A percentile compares a stretch with the other conserved stretches of the same genome.
These are phyloP conservation scores for Tolypocladium capitatum DNA, from an alignment of 2,329 filamentous ascomycete species.

Conservation along the genomic window DNA sequence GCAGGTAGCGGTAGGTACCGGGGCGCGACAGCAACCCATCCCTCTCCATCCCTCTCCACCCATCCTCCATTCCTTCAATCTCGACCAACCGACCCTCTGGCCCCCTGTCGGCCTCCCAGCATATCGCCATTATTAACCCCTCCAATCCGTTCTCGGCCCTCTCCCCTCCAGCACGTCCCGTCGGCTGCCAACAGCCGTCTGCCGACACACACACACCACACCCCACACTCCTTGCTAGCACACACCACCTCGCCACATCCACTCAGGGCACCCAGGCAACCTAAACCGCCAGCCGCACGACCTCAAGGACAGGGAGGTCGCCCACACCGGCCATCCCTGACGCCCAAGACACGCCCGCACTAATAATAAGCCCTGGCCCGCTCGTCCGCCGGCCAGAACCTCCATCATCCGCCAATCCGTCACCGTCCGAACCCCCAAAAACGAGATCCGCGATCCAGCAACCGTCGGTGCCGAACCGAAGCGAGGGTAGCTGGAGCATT, in stretches of 20 bases:
- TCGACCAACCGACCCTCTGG: background rate
- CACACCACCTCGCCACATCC: background rate
- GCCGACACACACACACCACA: background rate
- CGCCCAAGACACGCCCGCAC: background rate
- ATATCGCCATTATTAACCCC: background rate
- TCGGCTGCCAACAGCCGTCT: background rate
- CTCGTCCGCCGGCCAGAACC: background rate
- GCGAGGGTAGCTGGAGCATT: background rate
- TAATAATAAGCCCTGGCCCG: background rate
- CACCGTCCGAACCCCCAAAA: background rate
- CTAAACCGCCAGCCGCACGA: background rate
- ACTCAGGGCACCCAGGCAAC: background rate
- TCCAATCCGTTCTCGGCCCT: background rate
- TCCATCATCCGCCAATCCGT: background rate
- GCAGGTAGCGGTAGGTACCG: no score
- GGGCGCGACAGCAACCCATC: no score
- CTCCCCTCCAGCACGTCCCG: background rate
- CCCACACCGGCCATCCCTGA: background rate
- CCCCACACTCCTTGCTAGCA: no score
- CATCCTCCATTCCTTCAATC: background rate
- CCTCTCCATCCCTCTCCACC: no score
- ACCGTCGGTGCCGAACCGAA: no score
- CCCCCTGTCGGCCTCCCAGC: background rate
- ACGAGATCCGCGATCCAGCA: background rate
- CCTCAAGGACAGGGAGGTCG: no score